Conservation (phyloP, 2,329 filamentous ascomycete genomes). For the Microdochium trichocladiopsis region DNA sequence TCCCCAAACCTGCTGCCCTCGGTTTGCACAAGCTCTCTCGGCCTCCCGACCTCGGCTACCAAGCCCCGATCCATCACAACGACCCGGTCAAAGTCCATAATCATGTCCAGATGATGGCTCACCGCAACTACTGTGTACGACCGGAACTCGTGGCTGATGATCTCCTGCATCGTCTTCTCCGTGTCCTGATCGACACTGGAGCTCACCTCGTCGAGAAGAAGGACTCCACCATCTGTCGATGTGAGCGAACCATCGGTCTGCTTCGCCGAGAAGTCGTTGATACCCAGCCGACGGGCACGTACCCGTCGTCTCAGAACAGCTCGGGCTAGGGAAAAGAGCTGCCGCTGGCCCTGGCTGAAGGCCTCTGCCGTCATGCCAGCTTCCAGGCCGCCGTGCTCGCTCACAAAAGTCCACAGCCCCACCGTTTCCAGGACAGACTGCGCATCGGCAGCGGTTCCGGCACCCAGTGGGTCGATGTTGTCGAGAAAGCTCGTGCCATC, state of each 20-base stretch:
- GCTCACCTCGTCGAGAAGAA: slow-evolving; percentile 24
- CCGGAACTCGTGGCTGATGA: slow-evolving; percentile 14
- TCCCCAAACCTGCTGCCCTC: slow-evolving; percentile 12
- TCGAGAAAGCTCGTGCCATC: slow-evolving; percentile 23
- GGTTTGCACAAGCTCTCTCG: slow-evolving; percentile 8
- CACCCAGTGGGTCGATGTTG: slow-evolving; percentile 22
- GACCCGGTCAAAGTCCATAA: slow-evolving; percentile 40
- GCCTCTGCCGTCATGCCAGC: slow-evolving; percentile 29
- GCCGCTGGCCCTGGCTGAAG: slow-evolving; percentile 41
- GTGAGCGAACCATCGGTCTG: slow-evolving; percentile 1
- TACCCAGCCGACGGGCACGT: slow-evolving; percentile 11
- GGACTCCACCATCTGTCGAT: slow-evolving; percentile 14
- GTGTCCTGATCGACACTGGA: slow-evolving; percentile 21
- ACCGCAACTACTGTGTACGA: slow-evolving; percentile 39
- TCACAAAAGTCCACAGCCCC: slow-evolving; percentile 12
- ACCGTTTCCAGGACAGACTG: slow-evolving; percentile 13
- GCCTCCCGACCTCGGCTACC: slow-evolving; percentile 30
- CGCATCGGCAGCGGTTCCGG: slow-evolving; percentile 11
- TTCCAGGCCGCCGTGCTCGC: slow-evolving; percentile 14
- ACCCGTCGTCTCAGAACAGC: slow-evolving; percentile 17
- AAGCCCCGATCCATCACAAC: slow-evolving; percentile 37
- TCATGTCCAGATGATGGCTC: slow-evolving; percentile 26
- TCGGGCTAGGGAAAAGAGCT: slow-evolving; percentile 17
- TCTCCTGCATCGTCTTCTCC: slow-evolving; percentile 13
- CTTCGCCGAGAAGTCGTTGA: neutral